These are phyloP conservation scores for Calophaca sinica DNA, from an alignment of 306 rosid species.

Conservation along the genomic window DNA sequence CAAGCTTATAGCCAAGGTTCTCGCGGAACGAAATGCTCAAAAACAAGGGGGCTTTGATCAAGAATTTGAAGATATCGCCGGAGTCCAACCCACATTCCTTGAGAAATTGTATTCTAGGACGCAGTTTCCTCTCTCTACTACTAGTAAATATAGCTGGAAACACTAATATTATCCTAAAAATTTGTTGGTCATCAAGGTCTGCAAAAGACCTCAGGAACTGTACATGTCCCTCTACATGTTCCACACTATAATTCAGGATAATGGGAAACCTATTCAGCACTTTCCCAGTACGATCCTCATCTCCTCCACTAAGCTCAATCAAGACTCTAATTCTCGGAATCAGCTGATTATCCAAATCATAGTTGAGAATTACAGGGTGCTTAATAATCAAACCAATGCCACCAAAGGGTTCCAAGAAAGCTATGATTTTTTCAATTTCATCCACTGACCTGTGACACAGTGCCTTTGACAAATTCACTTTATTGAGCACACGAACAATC, in stretches of 20 bases:
- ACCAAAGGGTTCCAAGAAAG: slow-evolving; percentile 64
- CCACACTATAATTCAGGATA: slow-evolving; percentile 63
- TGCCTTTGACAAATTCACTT: slow-evolving; percentile 64
- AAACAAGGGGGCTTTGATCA: slow-evolving; percentile 76
- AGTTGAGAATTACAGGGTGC: slow-evolving; percentile 64
- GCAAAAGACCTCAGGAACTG: slow-evolving; percentile 68
- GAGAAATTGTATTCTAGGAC: slow-evolving; percentile 73
- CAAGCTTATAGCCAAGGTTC: slow-evolving; percentile 68
- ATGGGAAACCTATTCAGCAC: slow-evolving; percentile 64
- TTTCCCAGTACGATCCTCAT: slow-evolving; percentile 50
- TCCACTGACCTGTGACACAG: slow-evolving; percentile 62
- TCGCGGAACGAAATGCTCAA: slow-evolving; percentile 63
- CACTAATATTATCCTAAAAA: slow-evolving; percentile 65
- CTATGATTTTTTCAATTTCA: slow-evolving; percentile 56
- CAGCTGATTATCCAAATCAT: slow-evolving; percentile 65
- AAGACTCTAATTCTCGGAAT: slow-evolving; percentile 62
- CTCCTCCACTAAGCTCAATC: slow-evolving; percentile 65
- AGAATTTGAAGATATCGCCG: slow-evolving; percentile 68
- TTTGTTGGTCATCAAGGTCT: slow-evolving; percentile 59
- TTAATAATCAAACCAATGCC: slow-evolving; percentile 64
- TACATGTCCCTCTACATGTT: slow-evolving; percentile 64
- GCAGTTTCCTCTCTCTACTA: slow-evolving; percentile 80
- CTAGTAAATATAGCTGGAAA: slow-evolving; percentile 68
- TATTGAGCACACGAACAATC: slow-evolving; percentile 64
- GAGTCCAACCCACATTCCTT: slow-evolving; percentile 78